Percentiles rank a stretch among this genome's conserved stretches.
phyloP scores from a whole-genome alignment of 805 yeast species.

The Hanseniaspora hatyaiensis region DNA sequence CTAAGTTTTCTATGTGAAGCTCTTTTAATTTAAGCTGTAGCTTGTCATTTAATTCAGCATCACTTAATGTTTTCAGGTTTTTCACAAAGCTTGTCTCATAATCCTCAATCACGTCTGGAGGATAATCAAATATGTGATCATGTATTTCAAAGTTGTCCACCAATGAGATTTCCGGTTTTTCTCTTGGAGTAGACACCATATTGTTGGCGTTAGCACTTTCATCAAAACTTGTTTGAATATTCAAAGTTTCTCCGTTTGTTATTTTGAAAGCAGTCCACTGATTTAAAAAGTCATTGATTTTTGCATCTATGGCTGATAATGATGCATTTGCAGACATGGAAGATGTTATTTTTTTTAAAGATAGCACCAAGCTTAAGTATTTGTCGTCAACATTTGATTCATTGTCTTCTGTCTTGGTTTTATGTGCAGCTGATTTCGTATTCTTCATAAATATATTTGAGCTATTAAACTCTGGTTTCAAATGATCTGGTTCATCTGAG shows the following conservation, averaged over 20 bases:
- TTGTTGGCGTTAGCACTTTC: not conserved
- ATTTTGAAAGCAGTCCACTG: slow-evolving; percentile 8
- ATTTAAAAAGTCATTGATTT: slow-evolving; percentile 2
- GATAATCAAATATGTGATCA: not conserved
- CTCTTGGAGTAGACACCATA: not conserved
- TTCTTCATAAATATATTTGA: too few species aligned
- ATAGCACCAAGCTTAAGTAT: not conserved
- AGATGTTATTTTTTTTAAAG: not conserved
- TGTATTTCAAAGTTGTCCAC: not conserved
- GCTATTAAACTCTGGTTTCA: too few species aligned
- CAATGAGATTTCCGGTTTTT: not conserved
- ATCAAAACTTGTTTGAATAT: too few species aligned
- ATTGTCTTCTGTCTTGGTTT: not conserved
- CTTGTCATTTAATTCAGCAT: slow-evolving; percentile 25
- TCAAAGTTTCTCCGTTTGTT: not conserved
- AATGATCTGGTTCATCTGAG: not conserved
- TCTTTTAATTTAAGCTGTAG: slow-evolving; percentile 24
- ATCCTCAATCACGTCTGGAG: not conserved
- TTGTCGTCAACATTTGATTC: not conserved
- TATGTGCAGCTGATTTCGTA: too few species aligned
- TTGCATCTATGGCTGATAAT: not conserved
- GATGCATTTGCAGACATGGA: not conserved
- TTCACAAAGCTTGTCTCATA: slow-evolving; percentile 8
- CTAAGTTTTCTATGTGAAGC: slow-evolving; percentile 25
- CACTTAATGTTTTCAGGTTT: slow-evolving; percentile 20